These are phyloP conservation scores for Pseudoturritis turrita DNA, from an alignment of 345 rosid genomes.

Conservation along the genomic window DNA sequence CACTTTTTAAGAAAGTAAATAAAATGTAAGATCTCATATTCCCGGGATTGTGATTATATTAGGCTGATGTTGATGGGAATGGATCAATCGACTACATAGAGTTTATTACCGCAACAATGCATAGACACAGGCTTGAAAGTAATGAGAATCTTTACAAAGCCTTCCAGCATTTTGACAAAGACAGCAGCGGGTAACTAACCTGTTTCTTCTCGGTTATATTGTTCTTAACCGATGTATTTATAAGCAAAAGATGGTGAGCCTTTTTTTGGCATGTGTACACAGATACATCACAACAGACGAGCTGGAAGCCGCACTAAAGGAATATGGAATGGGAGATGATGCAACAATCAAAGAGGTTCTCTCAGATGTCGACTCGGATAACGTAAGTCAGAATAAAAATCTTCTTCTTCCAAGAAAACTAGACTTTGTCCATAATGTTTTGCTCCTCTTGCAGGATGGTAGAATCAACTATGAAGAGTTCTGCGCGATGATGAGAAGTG, in stretches of 20 bases:
- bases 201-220: background rate
- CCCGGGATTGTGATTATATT: background rate
- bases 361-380: constrained; percentile 83
- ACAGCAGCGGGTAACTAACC: constrained; percentile 66
- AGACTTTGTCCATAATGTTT: background rate
- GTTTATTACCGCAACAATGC: constrained; percentile 92
- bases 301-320: constrained; percentile 70
- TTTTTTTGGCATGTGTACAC: constrained; percentile 5
- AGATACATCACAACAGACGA: constrained; percentile 85
- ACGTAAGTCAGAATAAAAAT: constrained; percentile 40
- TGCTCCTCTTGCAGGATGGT: constrained; percentile 56
- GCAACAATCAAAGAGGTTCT: constrained; percentile 75
- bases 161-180: constrained; percentile 91
- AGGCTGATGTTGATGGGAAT: constrained; percentile 98
- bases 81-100: constrained; percentile 92
- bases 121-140: constrained; percentile 75
- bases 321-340: constrained; percentile 75
- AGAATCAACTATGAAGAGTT: constrained; percentile 84
- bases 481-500: constrained; percentile 83
- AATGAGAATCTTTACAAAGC: constrained; percentile 85
- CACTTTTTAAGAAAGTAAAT: background rate
- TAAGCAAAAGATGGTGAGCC: background rate
- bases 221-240: background rate
- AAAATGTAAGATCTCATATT: background rate
- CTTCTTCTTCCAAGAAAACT: background rate